These are phyloP conservation scores for Piper betle DNA, from an alignment of 164 flowering plant species.

Conservation along the genomic window DNA sequence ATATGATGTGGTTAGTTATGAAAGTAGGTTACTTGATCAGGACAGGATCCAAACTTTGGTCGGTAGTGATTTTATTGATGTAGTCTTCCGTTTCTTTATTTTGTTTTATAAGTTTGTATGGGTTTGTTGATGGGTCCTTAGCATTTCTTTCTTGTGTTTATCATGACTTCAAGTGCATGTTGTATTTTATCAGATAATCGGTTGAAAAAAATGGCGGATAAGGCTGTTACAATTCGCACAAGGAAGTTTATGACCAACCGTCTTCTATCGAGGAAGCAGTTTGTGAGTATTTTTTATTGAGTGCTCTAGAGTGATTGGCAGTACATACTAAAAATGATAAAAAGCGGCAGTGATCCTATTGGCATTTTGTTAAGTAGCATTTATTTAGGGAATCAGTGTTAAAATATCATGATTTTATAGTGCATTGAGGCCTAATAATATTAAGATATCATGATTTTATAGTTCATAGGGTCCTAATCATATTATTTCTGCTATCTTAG, in stretches of 20 bases:
- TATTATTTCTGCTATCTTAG: constrained; percentile 10
- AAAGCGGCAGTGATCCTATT: neutral
- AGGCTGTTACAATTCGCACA: constrained; percentile 13
- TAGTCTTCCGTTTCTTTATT: too few relatives aligned
- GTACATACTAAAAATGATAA: neutral
- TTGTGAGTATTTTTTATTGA: constrained; percentile 2
- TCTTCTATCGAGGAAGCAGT: constrained; percentile 13
- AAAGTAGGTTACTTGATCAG: too few relatives aligned
- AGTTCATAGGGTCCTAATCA: neutral
- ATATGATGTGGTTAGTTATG: too few relatives aligned
- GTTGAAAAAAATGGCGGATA: constrained; percentile 11
- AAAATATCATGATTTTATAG: too few relatives aligned
- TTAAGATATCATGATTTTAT: neutral
- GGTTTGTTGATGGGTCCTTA: too few relatives aligned
- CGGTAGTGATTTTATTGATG: too few relatives aligned
- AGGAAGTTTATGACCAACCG: constrained; percentile 15
- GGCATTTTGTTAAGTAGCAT: neutral
- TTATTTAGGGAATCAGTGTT: too few relatives aligned
- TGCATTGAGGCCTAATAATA: neutral
- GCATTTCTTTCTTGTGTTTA: neutral
- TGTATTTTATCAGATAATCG: neutral
- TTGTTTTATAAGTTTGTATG: too few relatives aligned
- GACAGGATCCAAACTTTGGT: too few relatives aligned
- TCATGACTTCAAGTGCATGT: neutral
- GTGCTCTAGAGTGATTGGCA: neutral